Evolutionary conservation across 768 basidiomycete genomes (phyloP).

Genomic region (Boletales sp.): DNA sequence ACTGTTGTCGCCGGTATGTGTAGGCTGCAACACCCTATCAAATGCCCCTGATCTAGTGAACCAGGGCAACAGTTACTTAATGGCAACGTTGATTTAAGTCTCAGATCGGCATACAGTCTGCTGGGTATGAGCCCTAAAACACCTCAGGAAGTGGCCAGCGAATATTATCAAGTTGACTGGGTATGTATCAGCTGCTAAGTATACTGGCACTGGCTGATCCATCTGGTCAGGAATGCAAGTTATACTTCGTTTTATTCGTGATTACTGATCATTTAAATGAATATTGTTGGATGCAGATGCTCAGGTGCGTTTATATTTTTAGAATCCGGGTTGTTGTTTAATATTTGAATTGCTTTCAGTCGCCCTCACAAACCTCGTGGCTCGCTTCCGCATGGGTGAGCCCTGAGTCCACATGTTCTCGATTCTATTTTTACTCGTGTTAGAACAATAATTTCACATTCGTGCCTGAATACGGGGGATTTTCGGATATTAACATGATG

Average conservation of each 20-base stretch:
- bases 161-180: constrained; percentile 53
- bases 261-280: constrained; percentile 3
- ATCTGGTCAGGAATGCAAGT: constrained; percentile 27
- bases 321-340: background rate
- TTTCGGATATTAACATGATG: constrained; percentile 51
- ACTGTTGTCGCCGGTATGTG: constrained; percentile 44
- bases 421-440: background rate
- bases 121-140: constrained; percentile 43
- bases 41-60: constrained; percentile 31
- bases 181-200: constrained; percentile 11
- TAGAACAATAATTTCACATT: constrained; percentile 63
- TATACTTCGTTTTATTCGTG: background rate
- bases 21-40: constrained; percentile 33
- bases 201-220: constrained; percentile 1
- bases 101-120: constrained; percentile 52
- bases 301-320: constrained; percentile 17
- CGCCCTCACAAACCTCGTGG: constrained; percentile 61
- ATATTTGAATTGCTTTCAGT: constrained; percentile 39
- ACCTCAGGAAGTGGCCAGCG: constrained; percentile 47
- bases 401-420: background rate
- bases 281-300: constrained; percentile 13
- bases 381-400: constrained; percentile 62
- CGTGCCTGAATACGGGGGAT: constrained; percentile 51
- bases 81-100: constrained; percentile 48
- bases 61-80: constrained; percentile 14